These are phyloP conservation scores for Chlorella vulgaris DNA, from an alignment of 139 green algal genomes.

Conservation along the genomic window DNA sequence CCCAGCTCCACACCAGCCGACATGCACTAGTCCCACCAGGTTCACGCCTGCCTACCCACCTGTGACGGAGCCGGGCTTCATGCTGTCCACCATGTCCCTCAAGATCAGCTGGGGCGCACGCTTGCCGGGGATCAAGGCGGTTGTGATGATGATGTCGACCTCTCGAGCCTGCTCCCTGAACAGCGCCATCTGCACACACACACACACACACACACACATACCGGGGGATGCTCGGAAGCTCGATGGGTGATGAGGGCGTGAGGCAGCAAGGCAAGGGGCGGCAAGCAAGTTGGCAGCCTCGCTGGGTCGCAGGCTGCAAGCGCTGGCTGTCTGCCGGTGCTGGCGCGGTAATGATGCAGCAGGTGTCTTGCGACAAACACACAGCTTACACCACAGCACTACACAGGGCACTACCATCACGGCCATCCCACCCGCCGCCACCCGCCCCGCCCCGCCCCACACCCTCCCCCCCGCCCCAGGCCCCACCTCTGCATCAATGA, in stretches of 20 bases:
- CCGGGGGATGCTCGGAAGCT: too few species aligned
- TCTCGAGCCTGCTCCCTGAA: conserved; percentile 74
- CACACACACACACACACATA: too few species aligned
- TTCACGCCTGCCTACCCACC: conserved; percentile 16
- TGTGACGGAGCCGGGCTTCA: conserved; percentile 75
- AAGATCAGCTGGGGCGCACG: conserved; percentile 84
- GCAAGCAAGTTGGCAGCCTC: too few species aligned
- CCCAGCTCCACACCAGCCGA: too few species aligned
- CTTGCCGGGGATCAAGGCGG: conserved; percentile 85
- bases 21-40: neutral
- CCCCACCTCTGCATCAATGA: conserved; percentile 78
- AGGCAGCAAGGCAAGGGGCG: too few species aligned
- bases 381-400: neutral
- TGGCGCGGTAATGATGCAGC: too few species aligned
- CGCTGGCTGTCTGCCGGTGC: too few species aligned
- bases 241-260: too few species aligned
- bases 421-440: neutral
- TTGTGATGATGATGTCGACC: conserved; percentile 94
- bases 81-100: conserved; percentile 80
- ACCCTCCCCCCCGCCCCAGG: neutral
- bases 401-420: neutral
- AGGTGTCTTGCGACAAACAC: too few species aligned
- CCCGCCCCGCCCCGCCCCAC: too few species aligned
- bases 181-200: conserved; percentile 12
- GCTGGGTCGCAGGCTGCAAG: too few species aligned